A percentile compares a stretch with the other conserved stretches of the same genome.
These are phyloP conservation scores for Colletotrichum sp. DNA, from an alignment of 2,329 filamentous ascomycete genomes.

Conservation along the genomic window DNA sequence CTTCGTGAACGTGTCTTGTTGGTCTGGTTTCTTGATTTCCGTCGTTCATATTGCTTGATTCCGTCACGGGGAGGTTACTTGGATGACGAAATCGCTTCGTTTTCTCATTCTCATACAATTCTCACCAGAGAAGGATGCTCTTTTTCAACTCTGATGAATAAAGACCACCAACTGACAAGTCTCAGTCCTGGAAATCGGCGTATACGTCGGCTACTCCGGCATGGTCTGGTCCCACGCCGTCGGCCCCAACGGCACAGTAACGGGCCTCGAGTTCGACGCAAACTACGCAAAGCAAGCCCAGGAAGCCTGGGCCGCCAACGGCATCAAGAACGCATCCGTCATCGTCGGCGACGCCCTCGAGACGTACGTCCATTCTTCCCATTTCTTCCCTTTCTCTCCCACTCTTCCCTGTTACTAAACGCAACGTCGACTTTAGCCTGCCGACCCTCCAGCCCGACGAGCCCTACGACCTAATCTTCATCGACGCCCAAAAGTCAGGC, in stretches of 20 bases:
- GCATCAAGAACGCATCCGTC: conserved; percentile 51
- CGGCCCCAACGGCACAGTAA: conserved; percentile 46
- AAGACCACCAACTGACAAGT: background rate
- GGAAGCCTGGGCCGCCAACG: conserved; percentile 41
- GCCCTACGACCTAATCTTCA: conserved; percentile 60
- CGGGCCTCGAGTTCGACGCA: conserved; percentile 48
- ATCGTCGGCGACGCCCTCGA: conserved; percentile 51
- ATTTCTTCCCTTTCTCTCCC: background rate
- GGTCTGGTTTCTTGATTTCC: background rate
- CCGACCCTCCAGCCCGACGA: conserved; percentile 36
- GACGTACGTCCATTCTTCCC: conserved; percentile 41
- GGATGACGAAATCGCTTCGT: background rate
- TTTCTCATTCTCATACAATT: background rate
- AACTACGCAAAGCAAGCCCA: conserved; percentile 48
- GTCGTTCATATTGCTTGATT: background rate
- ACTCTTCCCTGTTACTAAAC: background rate
- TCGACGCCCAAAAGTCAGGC: conserved; percentile 59
- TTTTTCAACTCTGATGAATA: background rate
- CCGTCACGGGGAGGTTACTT: background rate
- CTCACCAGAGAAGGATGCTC: background rate
- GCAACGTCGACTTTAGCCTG: conserved; percentile 26
- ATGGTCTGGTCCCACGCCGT: conserved; percentile 53
- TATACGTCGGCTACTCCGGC: conserved; percentile 54
- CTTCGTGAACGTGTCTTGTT: background rate
- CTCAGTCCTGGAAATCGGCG: conserved; percentile 53